phyloP scores from a whole-genome alignment of 495 filamentous ascomycete genomes.

The Podospora tetraspora region DNA sequence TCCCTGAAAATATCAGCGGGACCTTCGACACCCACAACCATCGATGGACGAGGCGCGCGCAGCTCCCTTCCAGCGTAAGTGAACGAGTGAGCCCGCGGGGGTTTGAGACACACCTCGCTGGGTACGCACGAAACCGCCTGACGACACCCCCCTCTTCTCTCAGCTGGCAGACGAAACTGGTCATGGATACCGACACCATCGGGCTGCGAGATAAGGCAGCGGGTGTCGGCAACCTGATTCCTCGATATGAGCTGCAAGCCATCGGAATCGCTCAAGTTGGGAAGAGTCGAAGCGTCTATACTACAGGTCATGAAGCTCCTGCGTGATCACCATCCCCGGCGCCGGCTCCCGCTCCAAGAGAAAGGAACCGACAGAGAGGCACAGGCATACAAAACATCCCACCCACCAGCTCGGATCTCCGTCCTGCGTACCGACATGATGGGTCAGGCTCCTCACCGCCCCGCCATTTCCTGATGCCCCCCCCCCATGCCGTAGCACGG shows the following conservation, averaged over 20 bases:
- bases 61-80: not conserved
- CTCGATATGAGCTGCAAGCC: not conserved
- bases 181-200: slow-evolving; percentile 4
- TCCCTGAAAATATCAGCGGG: not conserved
- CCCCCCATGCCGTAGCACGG: not conserved
- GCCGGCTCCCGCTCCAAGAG: not conserved
- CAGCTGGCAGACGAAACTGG: not conserved
- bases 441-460: not conserved
- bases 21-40: no score
- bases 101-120: not conserved
- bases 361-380: not conserved
- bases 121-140: not conserved
- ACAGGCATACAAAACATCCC: no score
- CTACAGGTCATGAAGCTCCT: no score
- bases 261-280: not conserved
- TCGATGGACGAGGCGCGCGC: no score
- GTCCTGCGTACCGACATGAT: not conserved
- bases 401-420: not conserved
- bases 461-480: not conserved
- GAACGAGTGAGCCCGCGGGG: not conserved
- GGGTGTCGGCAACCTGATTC: not conserved
- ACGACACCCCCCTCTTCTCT: not conserved
- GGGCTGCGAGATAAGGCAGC: slow-evolving; percentile 12
- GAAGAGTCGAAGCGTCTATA: no score
- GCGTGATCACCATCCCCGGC: not conserved